These are phyloP conservation scores for Ophidiomyces ophidiicola DNA, from an alignment of 2,329 filamentous ascomycete genomes.

Conservation along the genomic window DNA sequence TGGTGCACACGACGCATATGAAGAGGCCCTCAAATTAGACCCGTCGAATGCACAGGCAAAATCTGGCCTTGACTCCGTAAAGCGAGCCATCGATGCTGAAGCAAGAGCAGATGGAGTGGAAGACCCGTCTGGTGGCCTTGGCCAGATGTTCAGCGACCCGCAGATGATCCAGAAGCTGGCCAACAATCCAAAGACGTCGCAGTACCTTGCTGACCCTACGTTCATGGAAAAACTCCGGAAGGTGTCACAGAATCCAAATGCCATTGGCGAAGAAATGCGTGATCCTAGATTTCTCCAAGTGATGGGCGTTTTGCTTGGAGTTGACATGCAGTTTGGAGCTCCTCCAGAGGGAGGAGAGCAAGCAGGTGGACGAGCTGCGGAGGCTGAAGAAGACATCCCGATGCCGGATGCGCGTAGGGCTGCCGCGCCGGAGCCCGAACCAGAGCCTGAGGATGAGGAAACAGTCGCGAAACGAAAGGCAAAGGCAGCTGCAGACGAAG, in stretches of 20 bases:
- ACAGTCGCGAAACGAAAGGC: slow-evolving; percentile 71
- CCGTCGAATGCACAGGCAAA: slow-evolving; percentile 86
- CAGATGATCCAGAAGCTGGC: slow-evolving; percentile 82
- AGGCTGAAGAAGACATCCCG: slow-evolving; percentile 57
- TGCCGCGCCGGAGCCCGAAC: slow-evolving; percentile 37
- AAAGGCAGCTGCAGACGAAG: slow-evolving; percentile 82
- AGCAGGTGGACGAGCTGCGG: slow-evolving; percentile 30
- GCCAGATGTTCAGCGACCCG: slow-evolving; percentile 88
- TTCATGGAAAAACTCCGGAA: slow-evolving; percentile 87
- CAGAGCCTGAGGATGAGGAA: slow-evolving; percentile 68
- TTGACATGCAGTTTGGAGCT: slow-evolving; percentile 68
- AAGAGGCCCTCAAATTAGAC: slow-evolving; percentile 87
- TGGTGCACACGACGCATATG: slow-evolving; percentile 77
- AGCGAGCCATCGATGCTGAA: slow-evolving; percentile 76
- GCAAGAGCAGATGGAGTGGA: slow-evolving; percentile 49
- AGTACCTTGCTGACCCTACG: slow-evolving; percentile 62
- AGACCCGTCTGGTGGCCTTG: slow-evolving; percentile 65
- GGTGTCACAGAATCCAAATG: slow-evolving; percentile 67
- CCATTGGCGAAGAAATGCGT: slow-evolving; percentile 65
- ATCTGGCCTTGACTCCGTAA: slow-evolving; percentile 69
- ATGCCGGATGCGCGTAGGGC: slow-evolving; percentile 55
- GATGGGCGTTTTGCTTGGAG: slow-evolving; percentile 81
- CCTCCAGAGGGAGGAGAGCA: slow-evolving; percentile 38
- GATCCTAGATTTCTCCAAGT: slow-evolving; percentile 91
- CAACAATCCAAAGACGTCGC: slow-evolving; percentile 82